Conservation (phyloP, 176 grass and related monocot genomes). For the Stipa capillata region DNA sequence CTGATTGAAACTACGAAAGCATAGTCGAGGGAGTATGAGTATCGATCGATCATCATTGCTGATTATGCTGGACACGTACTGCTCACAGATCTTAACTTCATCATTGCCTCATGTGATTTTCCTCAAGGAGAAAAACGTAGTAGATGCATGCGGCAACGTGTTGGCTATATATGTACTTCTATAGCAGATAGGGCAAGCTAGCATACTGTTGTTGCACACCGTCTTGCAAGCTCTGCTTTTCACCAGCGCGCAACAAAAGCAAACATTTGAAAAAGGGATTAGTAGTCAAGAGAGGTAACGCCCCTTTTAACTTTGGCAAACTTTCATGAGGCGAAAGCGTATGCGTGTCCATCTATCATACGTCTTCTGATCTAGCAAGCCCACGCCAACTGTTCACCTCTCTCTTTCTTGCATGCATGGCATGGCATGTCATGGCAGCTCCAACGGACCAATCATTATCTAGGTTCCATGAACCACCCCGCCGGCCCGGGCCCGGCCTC, state of each 20-base stretch:
- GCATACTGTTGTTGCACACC: background rate
- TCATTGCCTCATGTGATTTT: constrained; percentile 23
- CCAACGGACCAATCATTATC: constrained; percentile 39
- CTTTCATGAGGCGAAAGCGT: constrained; percentile 22
- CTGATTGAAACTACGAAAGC: too few relatives aligned
- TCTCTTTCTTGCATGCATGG: constrained; percentile 11
- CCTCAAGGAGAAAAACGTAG: constrained; percentile 9
- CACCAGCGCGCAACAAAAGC: constrained; percentile 31
- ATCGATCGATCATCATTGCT: background rate
- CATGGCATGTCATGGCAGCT: constrained; percentile 13
- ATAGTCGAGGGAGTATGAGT: too few relatives aligned
- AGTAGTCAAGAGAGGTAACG: background rate
- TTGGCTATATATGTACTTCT: too few relatives aligned
- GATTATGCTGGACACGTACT: constrained; percentile 15
- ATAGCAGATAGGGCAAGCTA: too few relatives aligned
- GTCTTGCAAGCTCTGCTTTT: constrained; percentile 20
- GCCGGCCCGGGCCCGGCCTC: constrained; percentile 16
- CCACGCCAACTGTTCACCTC: constrained; percentile 27
- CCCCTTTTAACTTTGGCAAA: constrained; percentile 35
- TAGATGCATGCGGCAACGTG: background rate
- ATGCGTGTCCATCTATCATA: constrained; percentile 17
- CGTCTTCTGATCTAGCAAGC: background rate
- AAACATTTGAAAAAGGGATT: background rate
- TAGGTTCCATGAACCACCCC: constrained; percentile 33
- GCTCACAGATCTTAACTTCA: background rate